Evolutionary conservation across 139 green algal genomes (phyloP).

Genomic region (Chlorella sp.): DNA sequence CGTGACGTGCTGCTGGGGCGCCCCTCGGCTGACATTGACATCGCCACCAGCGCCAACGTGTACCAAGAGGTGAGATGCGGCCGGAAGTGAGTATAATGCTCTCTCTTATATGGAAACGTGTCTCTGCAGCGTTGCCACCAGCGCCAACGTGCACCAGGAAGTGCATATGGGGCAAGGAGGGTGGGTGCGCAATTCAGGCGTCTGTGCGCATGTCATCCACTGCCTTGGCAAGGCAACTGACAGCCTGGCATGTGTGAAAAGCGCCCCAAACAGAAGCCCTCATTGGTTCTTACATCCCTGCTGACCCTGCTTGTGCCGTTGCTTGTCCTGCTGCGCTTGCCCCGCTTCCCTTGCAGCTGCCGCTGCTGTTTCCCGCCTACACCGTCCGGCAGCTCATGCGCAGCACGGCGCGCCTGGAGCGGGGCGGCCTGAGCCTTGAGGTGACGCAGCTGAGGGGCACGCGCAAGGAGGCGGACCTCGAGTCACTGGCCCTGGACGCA

Average conservation of each 20-base stretch:
- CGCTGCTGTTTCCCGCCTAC: not conserved
- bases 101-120: conserved; percentile 19
- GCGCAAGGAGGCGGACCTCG: not conserved
- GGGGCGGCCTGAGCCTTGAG: not conserved
- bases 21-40: conserved; percentile 83
- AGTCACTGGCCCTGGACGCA: not conserved
- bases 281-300: no score
- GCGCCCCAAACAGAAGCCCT: no score
- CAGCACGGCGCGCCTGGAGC: not conserved
- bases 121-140: conserved; percentile 76
- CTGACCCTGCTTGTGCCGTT: no score
- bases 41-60: conserved; percentile 57
- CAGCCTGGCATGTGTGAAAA: no score
- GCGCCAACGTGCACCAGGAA: conserved; percentile 12
- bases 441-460: not conserved
- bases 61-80: conserved; percentile 15
- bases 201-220: no score
- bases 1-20: conserved; percentile 84
- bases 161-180: no score
- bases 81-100: not conserved
- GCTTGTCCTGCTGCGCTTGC: no score
- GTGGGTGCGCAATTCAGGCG: no score
- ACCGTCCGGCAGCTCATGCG: not conserved
- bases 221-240: no score
- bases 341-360: not conserved